These are phyloP conservation scores for Panicum hallii DNA, from an alignment of 202 grass and related monocot species.

Conservation along the genomic window DNA sequence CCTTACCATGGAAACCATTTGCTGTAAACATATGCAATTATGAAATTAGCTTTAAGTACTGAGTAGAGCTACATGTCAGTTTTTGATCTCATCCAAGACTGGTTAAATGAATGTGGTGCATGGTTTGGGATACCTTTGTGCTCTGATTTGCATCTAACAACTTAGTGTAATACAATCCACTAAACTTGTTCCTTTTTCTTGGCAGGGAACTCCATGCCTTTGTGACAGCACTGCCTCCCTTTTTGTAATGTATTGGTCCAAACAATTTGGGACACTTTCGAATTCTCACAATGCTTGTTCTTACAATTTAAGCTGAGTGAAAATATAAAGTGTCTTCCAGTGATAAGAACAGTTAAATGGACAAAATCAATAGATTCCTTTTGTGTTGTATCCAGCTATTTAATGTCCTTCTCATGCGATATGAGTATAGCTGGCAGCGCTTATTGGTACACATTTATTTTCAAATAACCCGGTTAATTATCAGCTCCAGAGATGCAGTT, in stretches of 20 bases:
- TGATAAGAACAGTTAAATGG: neutral
- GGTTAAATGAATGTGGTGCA: neutral
- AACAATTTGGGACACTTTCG: slow-evolving; percentile 22
- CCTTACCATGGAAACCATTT: neutral
- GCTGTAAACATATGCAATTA: neutral
- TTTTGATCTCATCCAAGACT: neutral
- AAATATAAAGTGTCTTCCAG: too few species aligned
- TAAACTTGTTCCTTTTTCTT: neutral
- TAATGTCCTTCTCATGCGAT: neutral
- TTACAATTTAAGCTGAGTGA: slow-evolving; percentile 26
- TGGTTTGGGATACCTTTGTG: neutral
- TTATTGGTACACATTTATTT: neutral
- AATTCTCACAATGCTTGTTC: neutral
- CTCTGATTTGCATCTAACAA: neutral
- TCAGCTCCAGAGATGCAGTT: too few species aligned
- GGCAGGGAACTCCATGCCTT: slow-evolving; percentile 79
- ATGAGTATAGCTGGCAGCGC: neutral
- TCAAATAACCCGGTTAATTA: neutral
- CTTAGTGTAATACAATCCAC: neutral
- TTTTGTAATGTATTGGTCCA: slow-evolving; percentile 33
- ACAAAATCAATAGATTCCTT: slow-evolving; percentile 14
- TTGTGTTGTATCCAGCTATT: neutral
- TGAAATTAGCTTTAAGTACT: neutral
- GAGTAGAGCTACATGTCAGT: neutral
- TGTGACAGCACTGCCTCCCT: slow-evolving; percentile 52